Evolutionary conservation across 306 rosid species (phyloP), one percentile per base, ranked within the genome.

Genomic region (Abrus pulchellus): DNA sequence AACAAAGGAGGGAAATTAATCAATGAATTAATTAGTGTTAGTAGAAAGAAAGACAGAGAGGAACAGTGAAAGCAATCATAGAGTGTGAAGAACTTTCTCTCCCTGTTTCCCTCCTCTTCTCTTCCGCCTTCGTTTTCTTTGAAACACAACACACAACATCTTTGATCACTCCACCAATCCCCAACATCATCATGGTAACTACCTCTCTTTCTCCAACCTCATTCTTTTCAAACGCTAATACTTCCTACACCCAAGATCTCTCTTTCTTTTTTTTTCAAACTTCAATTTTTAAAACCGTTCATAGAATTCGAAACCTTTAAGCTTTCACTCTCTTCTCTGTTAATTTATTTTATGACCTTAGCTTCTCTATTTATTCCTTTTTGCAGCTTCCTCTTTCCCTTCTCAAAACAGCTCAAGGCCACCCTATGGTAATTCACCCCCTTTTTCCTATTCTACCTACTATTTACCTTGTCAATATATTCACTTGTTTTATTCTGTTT

Each of bases 371-470:
- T 79, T 27, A 38, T 28, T 77, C 3, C 0, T 27, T 45, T 7
- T 36, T 88, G 86, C 87, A 94, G 98, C 97, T 94, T 83, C 98
- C 98, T 9, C 98, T 94, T 69, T 94, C 98, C 4, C 92, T 94
- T 70, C 92, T 94, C 64, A 94, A 94, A 86, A 94, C 96, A 36
- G 97, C 98, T 68, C 97, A 94, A 87, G 98, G 97, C 82, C 98
- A 94, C 83, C 98, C 98, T 29, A 94, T 94, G 97, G 98, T 90
- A 41, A 47, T 60, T 38, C 5, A 61, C 1, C 6, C 6, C 14
- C 20, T 20, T 52, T 76, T 52, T 38, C 36, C 47, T 50, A 9
- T 34, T 62, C 7, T 38, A 61, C 4, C 1, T 36, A 36, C 40
- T 4, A 2, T 36, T 20, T 36, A 2, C 4, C 34, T 5, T 62